Percentiles rank a stretch among this genome's conserved stretches.
phyloP scores from a whole-genome alignment of 768 basidiomycete species.

The Podaxis sp. region DNA sequence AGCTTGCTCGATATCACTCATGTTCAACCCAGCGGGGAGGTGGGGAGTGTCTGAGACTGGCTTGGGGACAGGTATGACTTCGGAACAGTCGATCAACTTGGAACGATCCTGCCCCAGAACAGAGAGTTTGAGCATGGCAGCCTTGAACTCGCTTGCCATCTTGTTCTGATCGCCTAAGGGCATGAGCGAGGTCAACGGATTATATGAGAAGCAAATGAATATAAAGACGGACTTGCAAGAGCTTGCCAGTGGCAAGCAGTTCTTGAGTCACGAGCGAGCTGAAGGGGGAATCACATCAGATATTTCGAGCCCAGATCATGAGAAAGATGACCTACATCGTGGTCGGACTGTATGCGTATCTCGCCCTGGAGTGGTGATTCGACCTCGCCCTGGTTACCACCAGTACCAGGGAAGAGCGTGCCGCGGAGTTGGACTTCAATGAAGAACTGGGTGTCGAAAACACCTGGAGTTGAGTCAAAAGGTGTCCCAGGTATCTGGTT shows the following conservation, averaged over 20 bases:
- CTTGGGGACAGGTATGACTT: constrained; percentile 39
- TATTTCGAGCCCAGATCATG: neutral
- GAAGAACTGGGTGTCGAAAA: constrained; percentile 47
- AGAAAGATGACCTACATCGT: constrained; percentile 21
- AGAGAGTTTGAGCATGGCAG: constrained; percentile 44
- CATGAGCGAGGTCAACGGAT: neutral
- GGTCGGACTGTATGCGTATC: constrained; percentile 47
- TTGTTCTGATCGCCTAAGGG: constrained; percentile 31
- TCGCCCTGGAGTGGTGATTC: constrained; percentile 39
- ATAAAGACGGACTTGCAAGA: constrained; percentile 31
- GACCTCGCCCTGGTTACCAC: constrained; percentile 38
- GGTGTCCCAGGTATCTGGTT: constrained; percentile 29
- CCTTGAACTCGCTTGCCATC: constrained; percentile 35
- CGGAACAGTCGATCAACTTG: constrained; percentile 42
- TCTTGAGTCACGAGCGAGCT: constrained; percentile 37
- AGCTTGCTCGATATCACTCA: constrained; percentile 31
- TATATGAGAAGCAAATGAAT: neutral
- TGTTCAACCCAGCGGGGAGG: constrained; percentile 31
- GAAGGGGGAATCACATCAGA: neutral
- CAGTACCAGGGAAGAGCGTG: constrained; percentile 38
- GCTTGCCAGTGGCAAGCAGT: constrained; percentile 52
- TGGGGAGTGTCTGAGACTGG: constrained; percentile 26
- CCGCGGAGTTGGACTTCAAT: constrained; percentile 47
- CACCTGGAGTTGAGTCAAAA: constrained; percentile 45
- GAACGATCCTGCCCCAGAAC: constrained; percentile 38